These are phyloP conservation scores for Wickerhamiella domercqiae DNA, from an alignment of 805 yeast species.

Conservation along the genomic window DNA sequence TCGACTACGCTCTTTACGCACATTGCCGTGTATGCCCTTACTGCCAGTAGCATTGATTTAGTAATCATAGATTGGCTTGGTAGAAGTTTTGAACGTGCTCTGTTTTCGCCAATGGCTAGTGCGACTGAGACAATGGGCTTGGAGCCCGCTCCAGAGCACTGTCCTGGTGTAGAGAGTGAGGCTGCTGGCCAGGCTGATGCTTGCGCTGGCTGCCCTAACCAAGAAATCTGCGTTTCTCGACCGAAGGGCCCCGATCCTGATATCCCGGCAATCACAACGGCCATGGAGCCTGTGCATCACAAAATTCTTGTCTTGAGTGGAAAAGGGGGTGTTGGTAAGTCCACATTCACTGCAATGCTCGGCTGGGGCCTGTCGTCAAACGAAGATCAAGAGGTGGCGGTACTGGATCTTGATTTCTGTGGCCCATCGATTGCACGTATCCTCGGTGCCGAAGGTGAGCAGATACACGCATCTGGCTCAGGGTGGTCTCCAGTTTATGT, in stretches of 20 bases:
- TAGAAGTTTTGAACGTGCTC: too few species aligned
- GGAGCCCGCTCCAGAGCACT: slow-evolving; percentile 81
- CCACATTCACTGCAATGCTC: slow-evolving; percentile 90
- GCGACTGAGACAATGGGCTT: slow-evolving; percentile 3
- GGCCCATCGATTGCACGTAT: slow-evolving; percentile 94
- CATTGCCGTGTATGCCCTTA: too few species aligned
- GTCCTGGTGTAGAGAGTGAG: slow-evolving; percentile 97
- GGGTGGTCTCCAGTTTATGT: slow-evolving; percentile 98
- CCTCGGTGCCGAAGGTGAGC: slow-evolving; percentile 82
- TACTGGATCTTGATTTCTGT: slow-evolving; percentile 94
- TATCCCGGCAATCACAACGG: slow-evolving; percentile 53
- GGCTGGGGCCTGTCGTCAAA: slow-evolving; percentile 83
- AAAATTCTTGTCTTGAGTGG: slow-evolving; percentile 63
- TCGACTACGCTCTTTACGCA: too few species aligned
- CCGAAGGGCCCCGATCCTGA: slow-evolving; percentile 94
- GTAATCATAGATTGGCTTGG: too few species aligned
- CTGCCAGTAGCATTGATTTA: too few species aligned
- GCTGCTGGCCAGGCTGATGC: slow-evolving; percentile 89
- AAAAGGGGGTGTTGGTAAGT: slow-evolving; percentile 81
- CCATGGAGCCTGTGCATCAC: slow-evolving; percentile 52
- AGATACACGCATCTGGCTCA: slow-evolving; percentile 71
- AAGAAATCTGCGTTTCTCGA: slow-evolving; percentile 66
- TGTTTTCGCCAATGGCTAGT: too few species aligned
- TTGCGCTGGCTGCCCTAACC: slow-evolving; percentile 89
- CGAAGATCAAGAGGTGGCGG: slow-evolving; percentile 73